phyloP scores from a whole-genome alignment of 495 filamentous ascomycete species.

The Zalerion maritima region DNA sequence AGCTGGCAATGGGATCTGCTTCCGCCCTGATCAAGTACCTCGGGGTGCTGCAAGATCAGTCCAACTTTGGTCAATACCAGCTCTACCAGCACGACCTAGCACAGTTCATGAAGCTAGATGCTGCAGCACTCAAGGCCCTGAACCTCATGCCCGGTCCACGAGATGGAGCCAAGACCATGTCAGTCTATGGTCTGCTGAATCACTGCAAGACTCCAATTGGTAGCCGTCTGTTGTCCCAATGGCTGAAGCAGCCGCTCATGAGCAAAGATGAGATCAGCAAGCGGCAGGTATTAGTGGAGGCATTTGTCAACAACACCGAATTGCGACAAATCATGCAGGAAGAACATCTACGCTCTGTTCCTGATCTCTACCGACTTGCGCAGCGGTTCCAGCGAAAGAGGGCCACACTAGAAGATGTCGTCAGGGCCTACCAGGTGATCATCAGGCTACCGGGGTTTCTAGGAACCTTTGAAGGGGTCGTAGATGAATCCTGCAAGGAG shows the following conservation, averaged over 20 bases:
- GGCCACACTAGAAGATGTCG: constrained; percentile 89
- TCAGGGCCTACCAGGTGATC: constrained; percentile 84
- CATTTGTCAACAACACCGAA: constrained; percentile 86
- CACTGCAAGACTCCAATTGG: constrained; percentile 96
- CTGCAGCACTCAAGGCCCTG: constrained; percentile 80
- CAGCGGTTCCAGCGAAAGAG: constrained; percentile 88
- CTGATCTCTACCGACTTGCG: constrained; percentile 82
- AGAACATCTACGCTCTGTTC: constrained; percentile 84
- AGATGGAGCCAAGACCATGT: constrained; percentile 97
- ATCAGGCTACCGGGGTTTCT: constrained; percentile 87
- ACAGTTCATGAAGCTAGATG: constrained; percentile 98
- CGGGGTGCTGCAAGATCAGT: constrained; percentile 74
- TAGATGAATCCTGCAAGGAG: constrained; percentile 88
- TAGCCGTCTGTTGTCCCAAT: constrained; percentile 80
- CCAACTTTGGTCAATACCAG: constrained; percentile 93
- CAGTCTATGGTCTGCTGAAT: constrained; percentile 82
- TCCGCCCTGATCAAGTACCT: constrained; percentile 92
- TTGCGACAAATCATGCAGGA: constrained; percentile 96
- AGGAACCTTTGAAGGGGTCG: constrained; percentile 74
- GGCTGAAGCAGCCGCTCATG: constrained; percentile 98
- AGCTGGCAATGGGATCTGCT: constrained; percentile 92
- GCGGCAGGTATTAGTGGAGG: constrained; percentile 86
- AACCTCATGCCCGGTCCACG: constrained; percentile 94
- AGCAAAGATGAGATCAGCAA: constrained; percentile 76
- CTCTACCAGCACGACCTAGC: constrained; percentile 94